A percentile compares a stretch with the other conserved stretches of the same genome.
Conservation (phyloP, 305 asterid genomes). For the Solanum aculeatissimum region DNA sequence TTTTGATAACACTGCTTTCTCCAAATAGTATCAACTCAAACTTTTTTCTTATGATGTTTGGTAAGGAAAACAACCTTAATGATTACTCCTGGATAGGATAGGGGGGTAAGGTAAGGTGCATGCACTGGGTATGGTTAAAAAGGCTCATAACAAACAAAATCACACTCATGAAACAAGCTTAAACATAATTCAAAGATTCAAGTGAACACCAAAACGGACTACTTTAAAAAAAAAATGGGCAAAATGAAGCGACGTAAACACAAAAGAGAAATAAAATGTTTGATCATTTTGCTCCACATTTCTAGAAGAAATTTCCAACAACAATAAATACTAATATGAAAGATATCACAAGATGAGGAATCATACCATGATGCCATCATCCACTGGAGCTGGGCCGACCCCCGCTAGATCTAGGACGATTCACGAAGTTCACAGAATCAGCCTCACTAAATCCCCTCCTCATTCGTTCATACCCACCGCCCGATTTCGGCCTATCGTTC, state of each 20-base stretch:
- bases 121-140: background rate
- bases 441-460: slow-evolving; percentile 26
- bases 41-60: background rate
- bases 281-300: background rate
- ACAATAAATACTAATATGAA: background rate
- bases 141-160: background rate
- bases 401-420: slow-evolving; percentile 55
- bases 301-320: background rate
- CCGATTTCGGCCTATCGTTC: slow-evolving; percentile 58
- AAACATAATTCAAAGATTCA: background rate
- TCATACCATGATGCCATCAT: slow-evolving; percentile 30
- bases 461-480: slow-evolving; percentile 45
- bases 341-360: background rate
- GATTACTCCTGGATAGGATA: background rate
- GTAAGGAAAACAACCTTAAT: background rate
- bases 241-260: background rate
- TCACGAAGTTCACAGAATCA: slow-evolving; percentile 21
- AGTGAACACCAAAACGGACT: background rate
- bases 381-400: slow-evolving; percentile 45
- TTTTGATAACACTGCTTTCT: too few relatives aligned
- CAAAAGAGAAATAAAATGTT: background rate
- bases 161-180: background rate
- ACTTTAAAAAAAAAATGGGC: background rate
- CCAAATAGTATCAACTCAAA: background rate
- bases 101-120: background rate